Conservation (phyloP, 495 filamentous ascomycete genomes). For the Daldinia loculata region DNA sequence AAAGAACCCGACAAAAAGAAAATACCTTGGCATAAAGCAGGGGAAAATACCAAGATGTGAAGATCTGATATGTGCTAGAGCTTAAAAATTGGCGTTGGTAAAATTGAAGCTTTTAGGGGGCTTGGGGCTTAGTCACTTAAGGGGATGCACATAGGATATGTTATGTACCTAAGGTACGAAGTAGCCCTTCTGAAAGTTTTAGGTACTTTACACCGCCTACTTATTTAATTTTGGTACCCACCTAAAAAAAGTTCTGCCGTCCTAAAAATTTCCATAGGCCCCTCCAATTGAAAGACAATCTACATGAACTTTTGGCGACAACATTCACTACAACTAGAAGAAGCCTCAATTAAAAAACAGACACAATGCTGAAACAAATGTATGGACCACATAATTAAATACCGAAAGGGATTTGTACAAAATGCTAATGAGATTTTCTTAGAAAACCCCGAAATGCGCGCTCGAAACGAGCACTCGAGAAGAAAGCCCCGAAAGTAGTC, state of each 20-base stretch:
- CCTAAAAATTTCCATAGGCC: slow-evolving; percentile 37
- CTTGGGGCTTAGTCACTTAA: too few species aligned
- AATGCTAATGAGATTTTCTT: slow-evolving; percentile 15
- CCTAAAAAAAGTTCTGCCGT: slow-evolving; percentile 36
- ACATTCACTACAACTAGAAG: background rate
- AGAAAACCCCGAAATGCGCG: slow-evolving; percentile 94
- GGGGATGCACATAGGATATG: too few species aligned
- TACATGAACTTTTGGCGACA: slow-evolving; percentile 7
- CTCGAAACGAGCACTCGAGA: slow-evolving; percentile 91
- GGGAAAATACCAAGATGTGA: background rate
- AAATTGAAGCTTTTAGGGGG: background rate
- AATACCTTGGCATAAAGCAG: background rate
- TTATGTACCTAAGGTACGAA: too few species aligned
- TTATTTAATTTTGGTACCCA: background rate
- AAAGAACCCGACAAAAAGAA: background rate
- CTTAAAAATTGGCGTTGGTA: background rate
- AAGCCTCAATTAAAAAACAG: slow-evolving; percentile 7
- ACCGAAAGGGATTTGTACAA: background rate
- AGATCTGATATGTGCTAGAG: background rate
- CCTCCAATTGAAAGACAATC: slow-evolving; percentile 20
- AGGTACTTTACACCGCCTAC: slow-evolving; percentile 31
- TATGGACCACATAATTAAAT: background rate
- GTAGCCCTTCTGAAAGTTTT: too few species aligned
- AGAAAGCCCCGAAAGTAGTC: slow-evolving; percentile 83
- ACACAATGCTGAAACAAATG: slow-evolving; percentile 39